A percentile compares a stretch with the other conserved stretches of the same genome.
Evolutionary conservation across 305 asterid species (phyloP).

Genomic region (Plantago coronopus): DNA sequence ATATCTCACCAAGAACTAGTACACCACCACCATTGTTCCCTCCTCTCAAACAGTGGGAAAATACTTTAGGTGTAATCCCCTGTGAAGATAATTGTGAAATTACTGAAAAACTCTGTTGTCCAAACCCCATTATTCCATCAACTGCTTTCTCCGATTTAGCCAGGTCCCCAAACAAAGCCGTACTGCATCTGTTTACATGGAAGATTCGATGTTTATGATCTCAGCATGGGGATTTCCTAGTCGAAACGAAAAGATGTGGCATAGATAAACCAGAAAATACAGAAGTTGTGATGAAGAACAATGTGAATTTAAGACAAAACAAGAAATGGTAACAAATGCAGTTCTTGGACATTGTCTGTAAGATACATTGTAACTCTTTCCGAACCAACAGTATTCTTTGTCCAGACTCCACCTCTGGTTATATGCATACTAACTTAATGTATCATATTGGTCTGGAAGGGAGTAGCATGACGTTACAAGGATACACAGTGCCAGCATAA

Average conservation of each 20-base stretch:
- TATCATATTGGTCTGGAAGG: not conserved
- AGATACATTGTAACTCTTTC: too few species aligned
- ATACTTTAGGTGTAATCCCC: constrained; percentile 73
- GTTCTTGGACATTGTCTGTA: too few species aligned
- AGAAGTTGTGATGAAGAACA: not conserved
- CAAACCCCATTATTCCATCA: constrained; percentile 90
- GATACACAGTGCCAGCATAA: constrained; percentile 11
- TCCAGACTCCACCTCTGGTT: too few species aligned
- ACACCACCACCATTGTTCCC: constrained; percentile 82
- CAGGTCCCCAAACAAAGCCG: constrained; percentile 67
- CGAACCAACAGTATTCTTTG: too few species aligned
- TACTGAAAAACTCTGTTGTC: constrained; percentile 70
- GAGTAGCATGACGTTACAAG: constrained; percentile 1
- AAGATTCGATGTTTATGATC: constrained; percentile 20
- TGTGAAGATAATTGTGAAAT: constrained; percentile 70
- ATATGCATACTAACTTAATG: too few species aligned
- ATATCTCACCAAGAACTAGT: constrained; percentile 92
- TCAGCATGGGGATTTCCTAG: not conserved
- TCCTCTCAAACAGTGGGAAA: constrained; percentile 91
- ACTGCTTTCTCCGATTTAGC: constrained; percentile 71
- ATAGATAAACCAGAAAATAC: not conserved
- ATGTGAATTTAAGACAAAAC: too few species aligned
- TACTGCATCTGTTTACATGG: constrained; percentile 69
- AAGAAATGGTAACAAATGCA: too few species aligned
- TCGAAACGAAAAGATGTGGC: too few species aligned